These are phyloP conservation scores for Zychaea mexicana DNA, from an alignment of 371 early-diverging fungal genomes.

Conservation along the genomic window DNA sequence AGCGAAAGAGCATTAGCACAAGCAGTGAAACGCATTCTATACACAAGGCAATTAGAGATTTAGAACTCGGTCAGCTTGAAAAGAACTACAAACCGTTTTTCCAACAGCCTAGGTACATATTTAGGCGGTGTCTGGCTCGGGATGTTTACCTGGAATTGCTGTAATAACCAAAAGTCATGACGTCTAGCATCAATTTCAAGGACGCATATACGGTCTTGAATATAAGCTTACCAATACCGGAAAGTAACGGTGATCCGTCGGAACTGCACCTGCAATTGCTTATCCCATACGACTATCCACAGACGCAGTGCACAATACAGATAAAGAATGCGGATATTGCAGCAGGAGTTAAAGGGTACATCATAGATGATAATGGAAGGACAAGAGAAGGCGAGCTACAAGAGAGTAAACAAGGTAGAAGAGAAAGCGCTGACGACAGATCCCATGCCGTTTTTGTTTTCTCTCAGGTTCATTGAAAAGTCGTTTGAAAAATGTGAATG, in stretches of 20 bases:
- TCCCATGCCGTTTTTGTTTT: too few species aligned
- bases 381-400: too few species aligned
- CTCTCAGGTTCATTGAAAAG: slow-evolving; percentile 35
- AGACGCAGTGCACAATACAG: slow-evolving; percentile 36
- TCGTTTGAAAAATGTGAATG: slow-evolving; percentile 41
- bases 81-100: slow-evolving; percentile 30
- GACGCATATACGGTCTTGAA: slow-evolving; percentile 24
- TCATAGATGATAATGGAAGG: neutral
- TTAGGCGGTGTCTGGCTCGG: too few species aligned
- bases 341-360: slow-evolving; percentile 26
- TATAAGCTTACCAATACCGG: slow-evolving; percentile 24
- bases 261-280: slow-evolving; percentile 27
- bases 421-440: too few species aligned
- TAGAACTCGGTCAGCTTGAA: slow-evolving; percentile 44
- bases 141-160: too few species aligned
- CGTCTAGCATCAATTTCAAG: neutral
- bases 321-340: slow-evolving; percentile 30
- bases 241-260: neutral
- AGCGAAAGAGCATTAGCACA: neutral
- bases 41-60: slow-evolving; percentile 38
- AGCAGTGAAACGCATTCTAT: slow-evolving; percentile 27
- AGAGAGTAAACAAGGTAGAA: too few species aligned
- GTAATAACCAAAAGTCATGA: too few species aligned
- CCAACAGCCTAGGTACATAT: slow-evolving; percentile 27
- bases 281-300: slow-evolving; percentile 40